Percentiles rank a stretch among this genome's conserved stretches.
These are phyloP conservation scores for Sungouiozyma ichnusensis DNA, from an alignment of 805 yeast species.

Conservation along the genomic window DNA sequence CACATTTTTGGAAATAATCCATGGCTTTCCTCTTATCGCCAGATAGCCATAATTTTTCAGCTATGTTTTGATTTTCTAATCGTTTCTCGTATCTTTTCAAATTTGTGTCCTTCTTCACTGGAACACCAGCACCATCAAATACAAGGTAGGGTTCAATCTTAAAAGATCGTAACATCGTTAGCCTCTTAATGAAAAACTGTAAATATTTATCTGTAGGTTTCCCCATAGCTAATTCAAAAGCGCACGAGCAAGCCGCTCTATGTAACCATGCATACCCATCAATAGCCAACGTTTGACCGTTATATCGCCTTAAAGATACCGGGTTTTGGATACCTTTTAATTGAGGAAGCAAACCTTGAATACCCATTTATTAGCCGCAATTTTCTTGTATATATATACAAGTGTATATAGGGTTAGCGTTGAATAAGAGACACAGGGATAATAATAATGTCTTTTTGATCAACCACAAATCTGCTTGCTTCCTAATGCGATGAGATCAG, in stretches of 20 bases:
- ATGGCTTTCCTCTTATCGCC: conserved; percentile 56
- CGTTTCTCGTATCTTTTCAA: conserved; percentile 49
- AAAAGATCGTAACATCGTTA: conserved; percentile 52
- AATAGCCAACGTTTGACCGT: conserved; percentile 76
- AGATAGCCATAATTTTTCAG: conserved; percentile 37
- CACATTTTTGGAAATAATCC: conserved; percentile 63
- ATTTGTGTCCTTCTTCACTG: conserved; percentile 70
- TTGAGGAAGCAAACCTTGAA: conserved; percentile 69
- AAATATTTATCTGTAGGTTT: conserved; percentile 64
- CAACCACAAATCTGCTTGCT: no score
- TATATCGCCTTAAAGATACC: conserved; percentile 45
- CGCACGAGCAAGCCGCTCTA: conserved; percentile 71
- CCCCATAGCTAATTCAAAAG: conserved; percentile 67
- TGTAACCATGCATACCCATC: conserved; percentile 98
- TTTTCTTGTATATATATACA: no score
- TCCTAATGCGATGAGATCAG: conserved; percentile 20
- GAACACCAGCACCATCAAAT: conserved; percentile 84
- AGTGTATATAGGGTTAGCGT: background rate
- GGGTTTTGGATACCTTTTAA: conserved; percentile 63
- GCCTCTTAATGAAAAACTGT: conserved; percentile 54
- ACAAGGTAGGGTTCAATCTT: conserved; percentile 79
- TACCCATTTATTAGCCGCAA: conserved; percentile 63
- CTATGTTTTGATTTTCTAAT: conserved; percentile 46
- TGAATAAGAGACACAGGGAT: background rate
- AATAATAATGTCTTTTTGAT: no score